phyloP scores from a whole-genome alignment of 2,329 filamentous ascomycete genomes.

The Chaetothyriales sp. region DNA sequence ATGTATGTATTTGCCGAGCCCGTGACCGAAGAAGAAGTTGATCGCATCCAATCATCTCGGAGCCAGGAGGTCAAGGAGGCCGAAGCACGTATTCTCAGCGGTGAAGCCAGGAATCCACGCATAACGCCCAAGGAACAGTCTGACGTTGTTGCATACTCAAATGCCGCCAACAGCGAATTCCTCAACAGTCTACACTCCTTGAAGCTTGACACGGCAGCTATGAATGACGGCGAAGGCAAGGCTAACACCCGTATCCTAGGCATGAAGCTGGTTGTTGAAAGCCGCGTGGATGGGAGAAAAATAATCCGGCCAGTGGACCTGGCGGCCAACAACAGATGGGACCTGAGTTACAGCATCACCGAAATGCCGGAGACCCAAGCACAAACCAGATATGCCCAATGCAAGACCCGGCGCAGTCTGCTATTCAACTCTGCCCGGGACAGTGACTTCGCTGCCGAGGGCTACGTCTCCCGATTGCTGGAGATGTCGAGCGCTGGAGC shows the following conservation, averaged over 20 bases:
- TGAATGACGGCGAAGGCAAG: neutral
- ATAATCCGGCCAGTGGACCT: conserved; percentile 48
- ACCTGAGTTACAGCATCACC: conserved; percentile 62
- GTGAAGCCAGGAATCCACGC: conserved; percentile 9
- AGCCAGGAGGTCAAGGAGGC: conserved; percentile 54
- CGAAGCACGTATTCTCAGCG: conserved; percentile 39
- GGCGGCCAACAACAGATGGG: conserved; percentile 43
- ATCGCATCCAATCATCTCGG: conserved; percentile 56
- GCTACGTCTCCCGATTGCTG: conserved; percentile 33
- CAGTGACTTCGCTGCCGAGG: conserved; percentile 29
- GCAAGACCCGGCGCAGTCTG: conserved; percentile 41
- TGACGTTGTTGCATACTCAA: conserved; percentile 4
- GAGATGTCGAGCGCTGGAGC: conserved; percentile 43
- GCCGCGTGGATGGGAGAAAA: conserved; percentile 53
- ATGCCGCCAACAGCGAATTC: conserved; percentile 14
- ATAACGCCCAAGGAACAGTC: neutral
- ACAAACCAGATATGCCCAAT: conserved; percentile 40
- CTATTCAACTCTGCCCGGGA: conserved; percentile 25
- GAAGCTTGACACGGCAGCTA: neutral
- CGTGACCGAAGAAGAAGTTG: conserved; percentile 57
- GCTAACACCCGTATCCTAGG: conserved; percentile 1
- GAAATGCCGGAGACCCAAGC: conserved; percentile 42
- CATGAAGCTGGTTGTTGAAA: conserved; percentile 56
- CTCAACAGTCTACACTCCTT: conserved; percentile 10
- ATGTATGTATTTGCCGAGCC: conserved; percentile 90